Evolutionary conservation across 805 yeast genomes (phyloP).

Genomic region (Yarrowia yakushimensis): DNA sequence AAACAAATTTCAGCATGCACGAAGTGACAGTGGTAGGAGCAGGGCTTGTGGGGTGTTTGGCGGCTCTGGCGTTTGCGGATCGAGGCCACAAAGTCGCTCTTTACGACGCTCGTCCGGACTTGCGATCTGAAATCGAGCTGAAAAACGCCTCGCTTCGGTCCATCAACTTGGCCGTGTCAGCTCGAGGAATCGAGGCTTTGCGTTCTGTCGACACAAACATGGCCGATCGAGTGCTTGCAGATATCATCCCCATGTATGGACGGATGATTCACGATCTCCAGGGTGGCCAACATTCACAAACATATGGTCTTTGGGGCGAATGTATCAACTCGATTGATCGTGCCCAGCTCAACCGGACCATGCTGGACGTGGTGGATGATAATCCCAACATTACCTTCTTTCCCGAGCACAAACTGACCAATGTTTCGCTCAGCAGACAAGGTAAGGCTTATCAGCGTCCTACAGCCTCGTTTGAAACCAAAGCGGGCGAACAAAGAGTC

Average conservation of each 20-base stretch:
- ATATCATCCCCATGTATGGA: constrained; percentile 81
- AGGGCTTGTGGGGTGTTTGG: constrained; percentile 82
- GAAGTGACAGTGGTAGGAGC: constrained; percentile 63
- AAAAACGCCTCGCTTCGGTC: constrained; percentile 42
- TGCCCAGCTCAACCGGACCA: constrained; percentile 56
- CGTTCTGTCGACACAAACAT: constrained; percentile 56
- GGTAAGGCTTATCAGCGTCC: constrained; percentile 9
- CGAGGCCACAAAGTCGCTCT: constrained; percentile 70
- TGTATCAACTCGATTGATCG: constrained; percentile 83
- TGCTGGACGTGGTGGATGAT: constrained; percentile 62
- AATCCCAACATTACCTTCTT: constrained; percentile 44
- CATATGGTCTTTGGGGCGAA: constrained; percentile 79
- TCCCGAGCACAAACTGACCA: constrained; percentile 56
- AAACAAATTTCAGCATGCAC: not conserved
- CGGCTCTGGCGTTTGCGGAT: constrained; percentile 74
- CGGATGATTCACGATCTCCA: constrained; percentile 77
- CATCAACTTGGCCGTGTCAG: constrained; percentile 84
- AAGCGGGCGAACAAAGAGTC: constrained; percentile 24
- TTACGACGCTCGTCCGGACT: constrained; percentile 70
- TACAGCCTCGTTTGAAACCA: constrained; percentile 27
- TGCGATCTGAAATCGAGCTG: constrained; percentile 42
- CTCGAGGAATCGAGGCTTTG: constrained; percentile 74
- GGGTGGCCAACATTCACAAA: constrained; percentile 64
- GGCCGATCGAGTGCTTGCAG: constrained; percentile 52
- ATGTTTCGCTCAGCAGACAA: constrained; percentile 38